These are phyloP conservation scores for Geotrichum armillariae DNA, from an alignment of 1,139 yeast species.

Conservation along the genomic window DNA sequence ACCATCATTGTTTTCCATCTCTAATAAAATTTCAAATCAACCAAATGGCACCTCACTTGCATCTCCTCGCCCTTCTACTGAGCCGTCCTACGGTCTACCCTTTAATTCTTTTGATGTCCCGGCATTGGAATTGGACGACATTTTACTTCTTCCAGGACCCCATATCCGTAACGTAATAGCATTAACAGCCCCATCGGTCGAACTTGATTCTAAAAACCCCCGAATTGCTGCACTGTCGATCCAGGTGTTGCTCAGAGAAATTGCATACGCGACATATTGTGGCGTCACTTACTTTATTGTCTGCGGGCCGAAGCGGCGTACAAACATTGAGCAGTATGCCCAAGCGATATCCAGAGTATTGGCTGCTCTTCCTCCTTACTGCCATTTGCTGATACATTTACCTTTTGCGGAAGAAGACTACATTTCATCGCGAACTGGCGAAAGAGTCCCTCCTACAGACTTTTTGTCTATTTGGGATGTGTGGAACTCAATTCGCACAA, in stretches of 20 bases:
- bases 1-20: conserved; percentile 19
- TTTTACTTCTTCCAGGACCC: conserved; percentile 38
- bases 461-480: conserved; percentile 65
- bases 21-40: conserved; percentile 15
- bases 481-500: conserved; percentile 61
- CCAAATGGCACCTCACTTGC: conserved; percentile 15
- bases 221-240: conserved; percentile 51
- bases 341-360: conserved; percentile 42
- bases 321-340: conserved; percentile 51
- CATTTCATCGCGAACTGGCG: conserved; percentile 31
- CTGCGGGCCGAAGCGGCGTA: conserved; percentile 61
- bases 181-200: conserved; percentile 62
- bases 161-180: conserved; percentile 49
- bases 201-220: conserved; percentile 53
- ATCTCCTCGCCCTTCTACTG: conserved; percentile 11
- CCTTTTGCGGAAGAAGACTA: conserved; percentile 47
- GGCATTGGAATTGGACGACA: conserved; percentile 31
- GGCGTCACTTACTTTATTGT: conserved; percentile 54
- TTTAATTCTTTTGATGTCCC: conserved; percentile 22
- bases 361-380: conserved; percentile 32
- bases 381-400: conserved; percentile 43
- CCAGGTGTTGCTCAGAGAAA: conserved; percentile 56
- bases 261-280: conserved; percentile 56
- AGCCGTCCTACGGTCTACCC: conserved; percentile 13
- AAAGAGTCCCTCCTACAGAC: conserved; percentile 48